Percentiles rank a stretch among this genome's conserved stretches.
Evolutionary conservation across 2,329 filamentous ascomycete genomes (phyloP).

Genomic region (Phaeomoniella chlamydospora): DNA sequence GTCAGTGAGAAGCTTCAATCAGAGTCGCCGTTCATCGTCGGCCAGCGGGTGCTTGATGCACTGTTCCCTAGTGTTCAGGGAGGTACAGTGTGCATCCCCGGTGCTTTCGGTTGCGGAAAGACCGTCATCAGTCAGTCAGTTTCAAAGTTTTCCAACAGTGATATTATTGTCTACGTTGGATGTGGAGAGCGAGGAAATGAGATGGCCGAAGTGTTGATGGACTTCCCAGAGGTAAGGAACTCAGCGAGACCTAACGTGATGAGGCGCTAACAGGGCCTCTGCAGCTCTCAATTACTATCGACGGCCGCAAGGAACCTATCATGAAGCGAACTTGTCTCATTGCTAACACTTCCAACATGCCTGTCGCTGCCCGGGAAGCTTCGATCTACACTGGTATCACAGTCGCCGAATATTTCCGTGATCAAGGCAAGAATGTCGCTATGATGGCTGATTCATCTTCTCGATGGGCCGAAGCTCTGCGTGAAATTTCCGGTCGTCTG

Average conservation of each 20-base stretch:
- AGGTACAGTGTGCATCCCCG: constrained; percentile 93
- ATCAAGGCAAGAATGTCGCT: constrained; percentile 91
- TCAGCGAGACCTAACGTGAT: constrained; percentile 12
- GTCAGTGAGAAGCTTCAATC: constrained; percentile 84
- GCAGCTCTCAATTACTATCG: constrained; percentile 76
- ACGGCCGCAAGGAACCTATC: constrained; percentile 92
- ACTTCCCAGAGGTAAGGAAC: constrained; percentile 66
- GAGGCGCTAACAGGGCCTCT: constrained; percentile 15
- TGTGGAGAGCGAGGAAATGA: constrained; percentile 90
- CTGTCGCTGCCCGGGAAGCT: constrained; percentile 91
- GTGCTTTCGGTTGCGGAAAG: constrained; percentile 97
- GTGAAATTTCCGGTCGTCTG: constrained; percentile 95
- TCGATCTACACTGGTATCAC: constrained; percentile 98
- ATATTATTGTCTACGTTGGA: constrained; percentile 96
- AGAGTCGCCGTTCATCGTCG: constrained; percentile 84
- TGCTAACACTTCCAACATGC: constrained; percentile 99
- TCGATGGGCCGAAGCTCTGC: constrained; percentile 94
- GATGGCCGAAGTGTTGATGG: constrained; percentile 99
- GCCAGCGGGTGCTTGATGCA: constrained; percentile 89
- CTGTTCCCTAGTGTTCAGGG: constrained; percentile 94
- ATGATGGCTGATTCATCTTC: constrained; percentile 99
- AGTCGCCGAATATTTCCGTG: constrained; percentile 90
- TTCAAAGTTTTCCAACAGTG: constrained; percentile 99
- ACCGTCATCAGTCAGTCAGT: constrained; percentile 97
- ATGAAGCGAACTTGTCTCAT: constrained; percentile 99